Evolutionary conservation across 1,284 basidiomycete genomes (phyloP), one percentile per base, ranked within the genome.

Genomic region (Kwoniella shivajii): DNA sequence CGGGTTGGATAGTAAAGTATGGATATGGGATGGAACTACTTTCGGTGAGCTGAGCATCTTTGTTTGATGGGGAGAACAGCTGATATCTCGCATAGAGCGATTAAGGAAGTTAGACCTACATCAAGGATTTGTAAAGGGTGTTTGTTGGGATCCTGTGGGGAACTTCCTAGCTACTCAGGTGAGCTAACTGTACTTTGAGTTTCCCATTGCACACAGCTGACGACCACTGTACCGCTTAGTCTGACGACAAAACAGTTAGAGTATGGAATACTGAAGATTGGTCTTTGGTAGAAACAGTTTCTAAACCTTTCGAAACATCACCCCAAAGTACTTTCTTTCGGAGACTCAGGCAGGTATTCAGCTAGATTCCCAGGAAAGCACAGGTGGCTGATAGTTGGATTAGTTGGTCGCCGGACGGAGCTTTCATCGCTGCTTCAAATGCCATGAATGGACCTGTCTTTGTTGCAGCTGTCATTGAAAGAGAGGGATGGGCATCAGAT

Each of bases 381-480:
- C n/a, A n/a, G 57, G 20, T 22, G n/a, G 22, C 31, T 26, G 41
- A 34, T 42, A 22, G 29, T 45, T 29, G 20, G 42, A 2, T 20
- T 64, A 96, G 93, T 69, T 99, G 95, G 96, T 96, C 94, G 1
- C 95, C 95, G 2, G 96, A 99, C 75, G 96, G 96, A n/a, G 90
- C 92, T 6, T 91, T 96, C 71, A 90, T 99, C 60, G 92, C 94
- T 4, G 89, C 93, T 1, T 95, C 94, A 0, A 99, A 99, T 70
- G 93, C 95, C 3, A 98, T 94, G 65, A 98, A 96, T 74, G 93
- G 93, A 3, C 94, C 92, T 53, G 93, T 99, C 7, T 99, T 99
- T 75, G 95, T 97, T 46, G 93, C 94, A 2, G 92, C 92, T 11
- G 92, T 99, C 26, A 92, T 98, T 62, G 88, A 90, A 6, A 83